Evolutionary conservation across 306 rosid species (phyloP).

Genomic region (Quercus aquifolioides): DNA sequence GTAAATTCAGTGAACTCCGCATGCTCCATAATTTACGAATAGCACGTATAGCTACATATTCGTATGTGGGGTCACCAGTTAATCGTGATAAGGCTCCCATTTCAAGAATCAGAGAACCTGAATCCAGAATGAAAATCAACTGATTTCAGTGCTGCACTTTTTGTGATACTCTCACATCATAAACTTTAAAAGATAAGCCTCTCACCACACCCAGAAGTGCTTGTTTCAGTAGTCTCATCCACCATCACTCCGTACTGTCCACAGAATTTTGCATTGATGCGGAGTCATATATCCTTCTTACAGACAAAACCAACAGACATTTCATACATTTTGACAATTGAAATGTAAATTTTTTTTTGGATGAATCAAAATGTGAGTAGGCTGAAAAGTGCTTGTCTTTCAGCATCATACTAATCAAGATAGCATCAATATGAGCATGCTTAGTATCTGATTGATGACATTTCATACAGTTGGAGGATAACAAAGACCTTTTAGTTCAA

Average conservation of each 20-base stretch:
- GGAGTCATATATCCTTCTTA: slow-evolving; percentile 79
- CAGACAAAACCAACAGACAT: slow-evolving; percentile 48
- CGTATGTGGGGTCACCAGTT: slow-evolving; percentile 83
- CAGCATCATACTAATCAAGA: not conserved
- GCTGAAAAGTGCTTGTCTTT: slow-evolving; percentile 14
- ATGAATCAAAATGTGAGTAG: slow-evolving; percentile 10
- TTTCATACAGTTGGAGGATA: not conserved
- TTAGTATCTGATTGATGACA: not conserved
- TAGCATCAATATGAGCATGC: not conserved
- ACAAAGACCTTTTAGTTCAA: not conserved
- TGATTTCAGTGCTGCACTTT: slow-evolving; percentile 24
- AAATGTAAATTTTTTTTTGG: slow-evolving; percentile 10
- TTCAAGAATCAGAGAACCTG: slow-evolving; percentile 97
- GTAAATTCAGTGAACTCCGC: slow-evolving; percentile 85
- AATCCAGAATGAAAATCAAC: slow-evolving; percentile 27
- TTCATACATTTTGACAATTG: slow-evolving; percentile 33
- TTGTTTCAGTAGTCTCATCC: slow-evolving; percentile 97
- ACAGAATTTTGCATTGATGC: slow-evolving; percentile 78
- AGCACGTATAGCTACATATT: slow-evolving; percentile 83
- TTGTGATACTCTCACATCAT: slow-evolving; percentile 28
- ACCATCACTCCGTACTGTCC: slow-evolving; percentile 96
- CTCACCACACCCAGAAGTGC: slow-evolving; percentile 99
- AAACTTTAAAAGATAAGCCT: slow-evolving; percentile 47
- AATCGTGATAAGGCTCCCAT: slow-evolving; percentile 95
- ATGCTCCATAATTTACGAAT: slow-evolving; percentile 88